Percentiles rank a stretch among this genome's conserved stretches.
These are phyloP conservation scores for Aegilops longissima DNA, from an alignment of 176 grass and related monocot genomes.

Conservation along the genomic window DNA sequence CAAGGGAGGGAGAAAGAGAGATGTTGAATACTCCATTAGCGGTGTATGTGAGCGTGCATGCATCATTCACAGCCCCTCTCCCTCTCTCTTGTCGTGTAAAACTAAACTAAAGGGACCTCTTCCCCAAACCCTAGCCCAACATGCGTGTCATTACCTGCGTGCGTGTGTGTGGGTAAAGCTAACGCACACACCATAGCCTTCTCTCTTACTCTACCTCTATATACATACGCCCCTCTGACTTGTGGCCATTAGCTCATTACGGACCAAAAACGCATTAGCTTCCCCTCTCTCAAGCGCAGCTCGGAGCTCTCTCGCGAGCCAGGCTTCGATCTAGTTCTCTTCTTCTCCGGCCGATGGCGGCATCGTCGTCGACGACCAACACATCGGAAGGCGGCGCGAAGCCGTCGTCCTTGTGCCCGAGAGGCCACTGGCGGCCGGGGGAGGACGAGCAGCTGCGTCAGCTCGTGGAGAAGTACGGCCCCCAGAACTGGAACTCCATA, in stretches of 20 bases:
- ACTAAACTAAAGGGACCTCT: conserved; percentile 67
- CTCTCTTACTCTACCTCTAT: conserved; percentile 19
- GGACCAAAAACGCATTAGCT: conserved; percentile 6
- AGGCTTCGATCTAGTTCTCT: background rate
- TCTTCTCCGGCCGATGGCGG: conserved; percentile 29
- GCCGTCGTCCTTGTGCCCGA: conserved; percentile 49
- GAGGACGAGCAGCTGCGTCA: conserved; percentile 80
- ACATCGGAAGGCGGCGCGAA: conserved; percentile 53
- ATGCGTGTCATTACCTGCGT: conserved; percentile 13
- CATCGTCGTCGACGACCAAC: conserved; percentile 54
- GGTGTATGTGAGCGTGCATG: conserved; percentile 12
- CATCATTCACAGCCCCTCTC: background rate
- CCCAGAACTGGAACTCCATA: conserved; percentile 98
- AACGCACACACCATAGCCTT: conserved; percentile 9
- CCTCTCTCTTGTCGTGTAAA: conserved; percentile 57
- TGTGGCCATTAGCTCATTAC: conserved; percentile 1
- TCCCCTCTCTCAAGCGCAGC: background rate
- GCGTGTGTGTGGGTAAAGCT: conserved; percentile 2
- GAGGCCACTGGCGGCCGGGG: conserved; percentile 80
- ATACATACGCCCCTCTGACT: conserved; percentile 1
- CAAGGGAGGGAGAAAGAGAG: background rate
- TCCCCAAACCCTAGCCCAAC: conserved; percentile 36
- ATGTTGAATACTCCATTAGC: background rate
- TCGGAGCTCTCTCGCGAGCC: background rate
- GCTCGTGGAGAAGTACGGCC: conserved; percentile 80